Percentiles rank a stretch among this genome's conserved stretches.
Evolutionary conservation across 1,284 basidiomycete species (phyloP).

Genomic region (Austroboletus niveus): DNA sequence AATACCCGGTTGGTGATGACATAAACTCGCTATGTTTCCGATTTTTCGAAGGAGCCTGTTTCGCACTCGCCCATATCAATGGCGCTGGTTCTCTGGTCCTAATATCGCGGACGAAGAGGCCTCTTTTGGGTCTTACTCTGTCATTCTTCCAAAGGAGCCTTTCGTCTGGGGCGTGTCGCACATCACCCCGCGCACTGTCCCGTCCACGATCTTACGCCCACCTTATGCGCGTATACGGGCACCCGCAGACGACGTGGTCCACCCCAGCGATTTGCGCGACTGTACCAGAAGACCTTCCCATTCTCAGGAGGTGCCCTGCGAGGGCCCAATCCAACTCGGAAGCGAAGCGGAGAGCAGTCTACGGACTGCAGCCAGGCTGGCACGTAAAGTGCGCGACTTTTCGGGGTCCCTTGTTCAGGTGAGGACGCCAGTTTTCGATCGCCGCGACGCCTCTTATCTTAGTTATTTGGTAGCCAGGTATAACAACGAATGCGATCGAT

Average conservation of each 20-base stretch:
- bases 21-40: too few relatives aligned
- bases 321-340: slow-evolving; percentile 52
- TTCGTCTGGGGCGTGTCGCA: slow-evolving; percentile 64
- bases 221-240: slow-evolving; percentile 43
- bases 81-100: too few relatives aligned
- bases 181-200: slow-evolving; percentile 58
- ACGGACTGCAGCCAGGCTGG: slow-evolving; percentile 60
- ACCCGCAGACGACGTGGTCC: neutral
- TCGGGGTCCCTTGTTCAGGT: slow-evolving; percentile 59
- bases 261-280: neutral
- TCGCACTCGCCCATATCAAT: too few relatives aligned
- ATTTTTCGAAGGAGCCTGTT: too few relatives aligned
- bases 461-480: slow-evolving; percentile 51
- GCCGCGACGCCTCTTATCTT: too few relatives aligned
- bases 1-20: too few relatives aligned
- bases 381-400: slow-evolving; percentile 58
- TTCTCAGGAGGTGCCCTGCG: slow-evolving; percentile 14
- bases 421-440: slow-evolving; percentile 18
- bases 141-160: slow-evolving; percentile 68
- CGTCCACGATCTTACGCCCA: slow-evolving; percentile 57
- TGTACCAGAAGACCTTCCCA: too few relatives aligned
- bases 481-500: slow-evolving; percentile 77
- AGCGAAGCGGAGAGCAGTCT: slow-evolving; percentile 55
- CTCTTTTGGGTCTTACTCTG: slow-evolving; percentile 55
- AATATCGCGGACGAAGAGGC: slow-evolving; percentile 3